Evolutionary conservation across 805 yeast species (phyloP).

Genomic region (Gaillardinia entomophila): DNA sequence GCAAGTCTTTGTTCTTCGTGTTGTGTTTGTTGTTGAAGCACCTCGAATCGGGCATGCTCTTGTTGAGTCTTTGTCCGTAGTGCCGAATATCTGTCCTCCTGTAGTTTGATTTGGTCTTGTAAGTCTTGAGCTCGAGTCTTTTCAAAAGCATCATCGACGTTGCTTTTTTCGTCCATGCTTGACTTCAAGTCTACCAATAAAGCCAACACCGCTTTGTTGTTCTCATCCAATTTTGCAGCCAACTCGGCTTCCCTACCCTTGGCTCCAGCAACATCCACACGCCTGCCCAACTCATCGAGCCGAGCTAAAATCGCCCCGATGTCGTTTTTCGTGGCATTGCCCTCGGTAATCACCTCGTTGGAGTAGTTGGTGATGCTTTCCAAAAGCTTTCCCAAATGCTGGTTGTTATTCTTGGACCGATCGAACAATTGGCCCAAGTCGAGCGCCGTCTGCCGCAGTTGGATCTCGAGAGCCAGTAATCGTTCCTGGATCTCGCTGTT

Average conservation of each 20-base stretch:
- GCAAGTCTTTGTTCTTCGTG: background rate
- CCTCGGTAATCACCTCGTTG: constrained; percentile 28
- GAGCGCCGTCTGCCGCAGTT: constrained; percentile 27
- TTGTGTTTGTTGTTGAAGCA: background rate
- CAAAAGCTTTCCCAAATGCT: constrained; percentile 28
- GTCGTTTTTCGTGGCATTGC: constrained; percentile 29
- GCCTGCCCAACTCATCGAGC: constrained; percentile 10
- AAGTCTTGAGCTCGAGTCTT: too few species aligned
- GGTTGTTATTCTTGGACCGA: constrained; percentile 36
- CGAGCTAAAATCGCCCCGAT: constrained; percentile 14
- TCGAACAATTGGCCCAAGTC: constrained; percentile 33
- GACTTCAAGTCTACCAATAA: too few species aligned
- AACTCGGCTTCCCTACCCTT: constrained; percentile 1
- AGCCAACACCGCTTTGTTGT: background rate
- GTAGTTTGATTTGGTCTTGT: too few species aligned
- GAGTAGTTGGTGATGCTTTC: constrained; percentile 29
- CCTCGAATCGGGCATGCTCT: too few species aligned
- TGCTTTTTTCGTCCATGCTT: background rate
- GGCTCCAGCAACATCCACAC: too few species aligned
- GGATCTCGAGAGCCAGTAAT: constrained; percentile 23
- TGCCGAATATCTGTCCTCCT: too few species aligned
- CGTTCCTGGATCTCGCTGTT: constrained; percentile 23
- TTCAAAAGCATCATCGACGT: too few species aligned
- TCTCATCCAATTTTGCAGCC: too few species aligned
- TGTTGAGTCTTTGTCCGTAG: too few species aligned